Conservation (phyloP, 345 rosid species). For the Linum lewisii region DNA sequence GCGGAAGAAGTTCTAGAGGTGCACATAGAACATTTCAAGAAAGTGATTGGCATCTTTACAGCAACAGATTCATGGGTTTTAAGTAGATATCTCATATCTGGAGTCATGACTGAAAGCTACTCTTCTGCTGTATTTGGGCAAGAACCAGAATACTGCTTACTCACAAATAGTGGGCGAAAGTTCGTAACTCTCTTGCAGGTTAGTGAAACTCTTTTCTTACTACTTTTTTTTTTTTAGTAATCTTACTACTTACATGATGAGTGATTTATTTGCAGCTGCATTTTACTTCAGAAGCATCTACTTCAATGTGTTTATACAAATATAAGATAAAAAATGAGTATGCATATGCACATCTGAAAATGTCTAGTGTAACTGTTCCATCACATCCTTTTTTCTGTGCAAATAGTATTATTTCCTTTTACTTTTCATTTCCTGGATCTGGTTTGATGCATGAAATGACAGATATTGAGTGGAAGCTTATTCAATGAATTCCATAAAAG, state of each 20-base stretch:
- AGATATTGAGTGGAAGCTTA: background rate
- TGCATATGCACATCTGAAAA: background rate
- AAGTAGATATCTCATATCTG: conserved; percentile 43
- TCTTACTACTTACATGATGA: too few relatives aligned
- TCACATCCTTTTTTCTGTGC: too few relatives aligned
- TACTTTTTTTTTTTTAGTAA: background rate
- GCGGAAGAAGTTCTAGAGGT: conserved; percentile 37
- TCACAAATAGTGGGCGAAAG: conserved; percentile 55
- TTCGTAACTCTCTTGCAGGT: conserved; percentile 53
- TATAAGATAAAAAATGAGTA: too few relatives aligned
- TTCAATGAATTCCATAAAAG: background rate
- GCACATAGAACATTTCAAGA: conserved; percentile 43
- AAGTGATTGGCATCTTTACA: conserved; percentile 40
- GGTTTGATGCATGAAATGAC: background rate
- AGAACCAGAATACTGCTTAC: conserved; percentile 38
- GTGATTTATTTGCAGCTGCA: background rate
- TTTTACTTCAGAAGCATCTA: background rate
- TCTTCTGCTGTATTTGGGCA: conserved; percentile 26
- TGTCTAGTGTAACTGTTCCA: background rate
- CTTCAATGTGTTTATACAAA: background rate
- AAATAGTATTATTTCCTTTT: too few relatives aligned
- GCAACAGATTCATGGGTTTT: conserved; percentile 47
- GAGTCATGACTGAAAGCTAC: conserved; percentile 26
- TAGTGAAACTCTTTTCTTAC: conserved; percentile 8
- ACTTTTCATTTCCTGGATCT: background rate